Base-by-base conservation (phyloP, 116 monocot species). In the Trichopus zeylanicus region DNA sequence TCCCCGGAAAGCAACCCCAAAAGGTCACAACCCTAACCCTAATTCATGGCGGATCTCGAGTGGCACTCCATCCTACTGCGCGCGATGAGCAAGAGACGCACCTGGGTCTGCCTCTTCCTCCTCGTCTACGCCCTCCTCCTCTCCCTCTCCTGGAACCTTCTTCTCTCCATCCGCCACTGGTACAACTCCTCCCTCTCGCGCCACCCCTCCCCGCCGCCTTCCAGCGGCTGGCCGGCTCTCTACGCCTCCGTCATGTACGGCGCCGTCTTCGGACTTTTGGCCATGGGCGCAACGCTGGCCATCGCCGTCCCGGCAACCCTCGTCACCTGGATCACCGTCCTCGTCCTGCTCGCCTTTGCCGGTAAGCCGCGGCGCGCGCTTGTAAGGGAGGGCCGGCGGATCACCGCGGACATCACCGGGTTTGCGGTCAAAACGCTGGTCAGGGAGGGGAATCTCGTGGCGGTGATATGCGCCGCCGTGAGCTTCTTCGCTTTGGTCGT, bases 321-420 rank as follows among this genome's bases (percentile, higher is more conserved):
- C 48, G 84, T 91, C 30, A 87, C 91, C 4, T 97, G 97, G 97
- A 90, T 91, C 64, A 84, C 91, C 26, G 72, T 97, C 11, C 71
- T 97, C 8, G 97, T 97, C 31, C 79, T 97, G 51, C 91, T 97
- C 13, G 81, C 97, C 20, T 87, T 87, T 63, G 81, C 81, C 4
- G 97, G 97, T 25, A 87, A 75, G 67, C 74, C 90, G 22, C 67
- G 75, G 53, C 10, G 47, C 38, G 60, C 69, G 63, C 79, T 97
- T 9, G 91, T 97, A 31, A 51, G 16, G 28, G 87, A 97, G 26
- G 97, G 84, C 1, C 54, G 79, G 51, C 57, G 74, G 64, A 66
- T 83, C 67, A 97, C 91, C 2, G 71, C 32, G 27, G 97, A 97
- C 56, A 97, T 97, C 61, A 68, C 59, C 30, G 64, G 67, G 30